Percentiles rank a stretch among this genome's conserved stretches.
phyloP scores from a whole-genome alignment of 2,329 filamentous ascomycete genomes.

The Nemania bipapillata region DNA sequence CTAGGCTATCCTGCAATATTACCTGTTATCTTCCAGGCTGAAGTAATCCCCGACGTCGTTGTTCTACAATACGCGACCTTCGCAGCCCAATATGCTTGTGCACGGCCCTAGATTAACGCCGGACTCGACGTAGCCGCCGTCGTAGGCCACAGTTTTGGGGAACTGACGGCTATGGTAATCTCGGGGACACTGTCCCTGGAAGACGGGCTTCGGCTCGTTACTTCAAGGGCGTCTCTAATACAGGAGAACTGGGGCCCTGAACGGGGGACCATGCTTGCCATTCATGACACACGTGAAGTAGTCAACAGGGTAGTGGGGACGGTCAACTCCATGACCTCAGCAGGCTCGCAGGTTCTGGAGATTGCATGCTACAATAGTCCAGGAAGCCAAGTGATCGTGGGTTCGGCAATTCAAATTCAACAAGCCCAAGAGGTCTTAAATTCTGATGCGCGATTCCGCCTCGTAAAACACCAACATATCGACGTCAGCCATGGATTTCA shows the following conservation, averaged over 20 bases:
- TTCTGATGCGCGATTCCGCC: too few species aligned
- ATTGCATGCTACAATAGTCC: conserved; percentile 62
- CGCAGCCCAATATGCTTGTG: conserved; percentile 54
- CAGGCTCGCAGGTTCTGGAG: background rate
- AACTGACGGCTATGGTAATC: conserved; percentile 56
- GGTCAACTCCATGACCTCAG: too few species aligned
- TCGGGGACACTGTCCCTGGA: conserved; percentile 48
- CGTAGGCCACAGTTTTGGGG: conserved; percentile 58
- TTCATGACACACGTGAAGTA: too few species aligned
- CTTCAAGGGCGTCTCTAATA: conserved; percentile 48
- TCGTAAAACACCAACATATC: too few species aligned
- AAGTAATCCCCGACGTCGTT: conserved; percentile 42
- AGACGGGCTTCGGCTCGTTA: conserved; percentile 50
- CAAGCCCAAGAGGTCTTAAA: conserved; percentile 56
- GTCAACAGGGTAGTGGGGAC: too few species aligned
- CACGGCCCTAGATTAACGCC: conserved; percentile 52
- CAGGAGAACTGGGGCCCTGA: conserved; percentile 52
- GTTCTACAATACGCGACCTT: conserved; percentile 56
- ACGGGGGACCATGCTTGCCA: conserved; percentile 54
- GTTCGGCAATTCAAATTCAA: conserved; percentile 59
- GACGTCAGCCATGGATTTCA: conserved; percentile 45
- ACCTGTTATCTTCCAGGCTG: conserved; percentile 49
- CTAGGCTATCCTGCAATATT: conserved; percentile 42
- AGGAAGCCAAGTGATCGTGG: conserved; percentile 39
- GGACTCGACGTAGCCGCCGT: conserved; percentile 48